Conservation (phyloP, 257 asterid species). For the Fraxinus americana region DNA sequence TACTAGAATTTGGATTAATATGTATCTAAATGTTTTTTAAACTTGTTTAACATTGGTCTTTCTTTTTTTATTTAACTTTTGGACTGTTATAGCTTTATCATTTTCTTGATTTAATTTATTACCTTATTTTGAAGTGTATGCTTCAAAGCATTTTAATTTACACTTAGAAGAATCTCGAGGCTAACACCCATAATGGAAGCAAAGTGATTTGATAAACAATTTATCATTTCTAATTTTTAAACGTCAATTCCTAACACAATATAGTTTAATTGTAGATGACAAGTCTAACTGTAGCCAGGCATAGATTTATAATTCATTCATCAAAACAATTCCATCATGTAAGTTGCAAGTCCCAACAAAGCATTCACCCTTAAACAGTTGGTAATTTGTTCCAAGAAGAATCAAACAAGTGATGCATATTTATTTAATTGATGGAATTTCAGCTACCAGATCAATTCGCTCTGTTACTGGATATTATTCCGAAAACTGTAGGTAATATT, state of each 20-base stretch:
- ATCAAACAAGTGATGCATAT: background rate
- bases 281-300: background rate
- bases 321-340: background rate
- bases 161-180: background rate
- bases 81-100: background rate
- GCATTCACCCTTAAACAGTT: background rate
- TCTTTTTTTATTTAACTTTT: too few species aligned
- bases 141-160: background rate
- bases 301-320: background rate
- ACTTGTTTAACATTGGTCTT: background rate
- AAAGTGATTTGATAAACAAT: background rate
- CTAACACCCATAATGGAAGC: background rate
- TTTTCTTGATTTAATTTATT: background rate
- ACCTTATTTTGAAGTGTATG: background rate
- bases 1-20: background rate
- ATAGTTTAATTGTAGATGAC: background rate
- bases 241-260: background rate
- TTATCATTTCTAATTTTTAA: background rate
- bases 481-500: background rate
- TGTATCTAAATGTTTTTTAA: background rate
- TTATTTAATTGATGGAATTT: background rate
- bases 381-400: background rate
- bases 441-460: background rate
- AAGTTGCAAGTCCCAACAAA: background rate
- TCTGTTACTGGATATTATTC: too few species aligned